A percentile compares a stretch with the other conserved stretches of the same genome.
These are phyloP conservation scores for Ormosia semicastrata DNA, from an alignment of 306 rosid genomes.

Conservation along the genomic window DNA sequence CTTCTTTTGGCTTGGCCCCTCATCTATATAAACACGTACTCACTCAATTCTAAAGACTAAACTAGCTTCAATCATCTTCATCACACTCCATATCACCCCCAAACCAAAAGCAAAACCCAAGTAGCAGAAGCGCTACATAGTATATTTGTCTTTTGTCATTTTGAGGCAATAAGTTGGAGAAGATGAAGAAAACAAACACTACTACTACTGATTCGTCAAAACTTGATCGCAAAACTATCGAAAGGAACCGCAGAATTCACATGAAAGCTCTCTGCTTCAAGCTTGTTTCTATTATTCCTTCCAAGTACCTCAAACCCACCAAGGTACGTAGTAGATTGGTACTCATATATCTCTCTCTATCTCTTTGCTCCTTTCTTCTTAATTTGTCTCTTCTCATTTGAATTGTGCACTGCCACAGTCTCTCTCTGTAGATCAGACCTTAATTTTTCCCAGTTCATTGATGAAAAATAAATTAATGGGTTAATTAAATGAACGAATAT, in stretches of 20 bases:
- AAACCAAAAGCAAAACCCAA: background rate
- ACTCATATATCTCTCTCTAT: background rate
- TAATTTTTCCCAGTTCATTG: no score
- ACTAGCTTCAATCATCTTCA: background rate
- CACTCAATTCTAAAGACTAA: background rate
- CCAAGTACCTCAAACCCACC: slow-evolving; percentile 33
- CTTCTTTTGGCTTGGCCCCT: no score
- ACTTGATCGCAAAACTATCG: slow-evolving; percentile 64
- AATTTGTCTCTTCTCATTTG: background rate
- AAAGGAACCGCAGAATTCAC: slow-evolving; percentile 67
- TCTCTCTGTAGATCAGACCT: no score
- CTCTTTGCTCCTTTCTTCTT: no score
- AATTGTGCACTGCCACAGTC: no score
- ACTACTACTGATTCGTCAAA: slow-evolving; percentile 24
- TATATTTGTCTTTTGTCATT: no score
- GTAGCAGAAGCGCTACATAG: background rate
- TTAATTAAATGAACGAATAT: background rate
- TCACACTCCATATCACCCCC: background rate
- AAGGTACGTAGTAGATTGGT: slow-evolving; percentile 33
- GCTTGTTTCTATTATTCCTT: slow-evolving; percentile 64
- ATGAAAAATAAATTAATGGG: background rate
- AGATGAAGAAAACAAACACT: slow-evolving; percentile 29
- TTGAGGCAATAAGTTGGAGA: background rate
- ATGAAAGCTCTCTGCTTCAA: slow-evolving; percentile 68
- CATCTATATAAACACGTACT: background rate